These are phyloP conservation scores for Chlamydomonas sp. DNA, from an alignment of 139 green algal genomes.

Conservation along the genomic window DNA sequence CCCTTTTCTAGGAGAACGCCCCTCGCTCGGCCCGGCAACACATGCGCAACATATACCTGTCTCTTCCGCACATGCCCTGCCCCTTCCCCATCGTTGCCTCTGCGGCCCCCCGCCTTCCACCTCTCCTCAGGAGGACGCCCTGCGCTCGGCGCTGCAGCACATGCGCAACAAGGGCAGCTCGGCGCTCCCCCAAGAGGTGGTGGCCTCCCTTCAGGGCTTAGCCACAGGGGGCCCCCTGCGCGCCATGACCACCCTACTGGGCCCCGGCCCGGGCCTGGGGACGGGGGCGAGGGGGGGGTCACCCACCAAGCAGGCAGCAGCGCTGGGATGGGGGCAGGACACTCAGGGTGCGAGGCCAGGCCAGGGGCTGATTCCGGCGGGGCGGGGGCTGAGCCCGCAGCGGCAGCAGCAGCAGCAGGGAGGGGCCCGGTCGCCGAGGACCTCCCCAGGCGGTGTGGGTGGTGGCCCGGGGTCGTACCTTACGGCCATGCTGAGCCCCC, in stretches of 20 bases:
- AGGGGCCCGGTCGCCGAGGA: background rate
- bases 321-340: too few species aligned
- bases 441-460: background rate
- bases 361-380: too few species aligned
- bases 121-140: constrained; percentile 3
- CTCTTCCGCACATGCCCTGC: too few species aligned
- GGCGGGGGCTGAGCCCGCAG: too few species aligned
- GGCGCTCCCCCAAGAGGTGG: constrained; percentile 15
- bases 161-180: constrained; percentile 7
- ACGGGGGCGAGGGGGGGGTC: too few species aligned
- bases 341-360: too few species aligned
- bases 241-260: too few species aligned
- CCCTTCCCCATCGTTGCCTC: background rate
- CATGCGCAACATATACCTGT: too few species aligned
- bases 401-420: background rate
- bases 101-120: background rate
- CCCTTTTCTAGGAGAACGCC: background rate
- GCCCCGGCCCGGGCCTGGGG: too few species aligned
- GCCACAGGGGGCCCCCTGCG: background rate
- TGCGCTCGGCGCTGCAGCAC: constrained; percentile 8
- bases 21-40: background rate
- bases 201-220: background rate
- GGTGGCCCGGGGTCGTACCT: background rate
- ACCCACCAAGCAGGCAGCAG: background rate
- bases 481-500: constrained; percentile 5